These are phyloP conservation scores for Erucastrum elatum DNA, from an alignment of 345 rosid genomes.

Conservation along the genomic window DNA sequence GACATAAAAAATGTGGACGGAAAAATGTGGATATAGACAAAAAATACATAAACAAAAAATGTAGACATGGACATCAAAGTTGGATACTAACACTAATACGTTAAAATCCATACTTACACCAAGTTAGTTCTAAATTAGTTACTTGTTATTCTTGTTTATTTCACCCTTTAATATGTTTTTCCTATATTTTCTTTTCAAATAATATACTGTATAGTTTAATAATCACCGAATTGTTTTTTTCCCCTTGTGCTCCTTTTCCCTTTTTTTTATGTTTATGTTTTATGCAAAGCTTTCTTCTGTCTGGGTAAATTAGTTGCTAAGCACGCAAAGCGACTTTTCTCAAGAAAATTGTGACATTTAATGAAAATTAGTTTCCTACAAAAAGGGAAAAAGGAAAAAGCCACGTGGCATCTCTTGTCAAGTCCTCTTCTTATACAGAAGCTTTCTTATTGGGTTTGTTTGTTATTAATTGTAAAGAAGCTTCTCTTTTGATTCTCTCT, in stretches of 20 bases:
- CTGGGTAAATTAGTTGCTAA: slow-evolving; percentile 16
- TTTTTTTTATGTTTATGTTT: neutral
- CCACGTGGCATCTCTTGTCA: slow-evolving; percentile 27
- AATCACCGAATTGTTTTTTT: slow-evolving; percentile 19
- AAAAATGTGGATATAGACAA: too few relatives aligned
- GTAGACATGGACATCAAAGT: too few relatives aligned
- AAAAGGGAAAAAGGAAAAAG: slow-evolving; percentile 2
- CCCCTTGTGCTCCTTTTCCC: neutral
- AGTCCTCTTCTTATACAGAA: slow-evolving; percentile 11
- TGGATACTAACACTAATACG: too few relatives aligned
- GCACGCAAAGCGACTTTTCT: slow-evolving; percentile 24
- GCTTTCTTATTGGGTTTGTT: neutral
- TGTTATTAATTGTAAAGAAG: slow-evolving; percentile 27
- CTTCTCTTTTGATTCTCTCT: slow-evolving; percentile 32
- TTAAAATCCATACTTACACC: too few relatives aligned
- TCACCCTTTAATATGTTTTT: too few relatives aligned
- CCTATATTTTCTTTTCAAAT: too few relatives aligned
- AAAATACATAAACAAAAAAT: too few relatives aligned
- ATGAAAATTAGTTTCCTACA: neutral
- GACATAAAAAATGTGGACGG: too few relatives aligned
- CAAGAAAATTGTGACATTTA: slow-evolving; percentile 18
- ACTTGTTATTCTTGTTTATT: too few relatives aligned
- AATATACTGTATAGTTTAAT: slow-evolving; percentile 7
- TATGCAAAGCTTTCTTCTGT: neutral
- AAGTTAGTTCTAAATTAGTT: too few relatives aligned